Base-by-base conservation (phyloP, 345 rosid genomes). In the Luvunga scandens region DNA sequence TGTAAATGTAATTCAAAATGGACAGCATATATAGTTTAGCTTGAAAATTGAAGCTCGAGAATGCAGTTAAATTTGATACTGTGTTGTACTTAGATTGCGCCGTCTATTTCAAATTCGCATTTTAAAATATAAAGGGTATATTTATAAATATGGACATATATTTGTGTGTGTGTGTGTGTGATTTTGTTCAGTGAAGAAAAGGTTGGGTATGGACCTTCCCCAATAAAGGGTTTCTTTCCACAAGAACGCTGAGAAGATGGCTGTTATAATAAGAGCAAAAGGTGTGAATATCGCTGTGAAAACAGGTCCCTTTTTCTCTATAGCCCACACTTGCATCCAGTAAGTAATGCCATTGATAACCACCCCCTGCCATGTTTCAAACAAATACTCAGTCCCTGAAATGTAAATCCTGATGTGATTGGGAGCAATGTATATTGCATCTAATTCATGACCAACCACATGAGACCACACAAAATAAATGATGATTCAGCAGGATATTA, bases 281-380 rank as follows among this genome's bases (percentile, higher is more conserved):
- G 98, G 98, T 77, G 97, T 90, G 84, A 90, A 95, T 71, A 86
- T 85, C 63, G 98, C 85, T 5, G 90, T 84, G 84, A 91, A 95
- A 63, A 94, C 94, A 21, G 98, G 97, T 4, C 98, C 97, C 84
- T 87, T 95, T 89, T 90, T 90, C 87, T 93, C 90, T 75, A 91
- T 89, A 0, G 87, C 84, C 98, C 98, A 93, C 4, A 90, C 89
- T 95, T 93, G 98, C 42, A 95, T 72, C 93, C 97, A 93, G 80
- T 91, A 93, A 24, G 94, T 84, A 13, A 93, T 79, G 7, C 94
- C 97, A 66, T 87, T 90, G 57, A 94, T 91, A 45, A 88, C 69
- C 65, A 93, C 79, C 9, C 98, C 98, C 98, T 94, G 89, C 82
- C 53, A 77, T 59, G 19, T 71, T 71, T 60, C 66, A 28, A 60